These are phyloP conservation scores for Pythium rhizo-oryzae DNA, from an alignment of 352 stramenopile species.

Conservation along the genomic window DNA sequence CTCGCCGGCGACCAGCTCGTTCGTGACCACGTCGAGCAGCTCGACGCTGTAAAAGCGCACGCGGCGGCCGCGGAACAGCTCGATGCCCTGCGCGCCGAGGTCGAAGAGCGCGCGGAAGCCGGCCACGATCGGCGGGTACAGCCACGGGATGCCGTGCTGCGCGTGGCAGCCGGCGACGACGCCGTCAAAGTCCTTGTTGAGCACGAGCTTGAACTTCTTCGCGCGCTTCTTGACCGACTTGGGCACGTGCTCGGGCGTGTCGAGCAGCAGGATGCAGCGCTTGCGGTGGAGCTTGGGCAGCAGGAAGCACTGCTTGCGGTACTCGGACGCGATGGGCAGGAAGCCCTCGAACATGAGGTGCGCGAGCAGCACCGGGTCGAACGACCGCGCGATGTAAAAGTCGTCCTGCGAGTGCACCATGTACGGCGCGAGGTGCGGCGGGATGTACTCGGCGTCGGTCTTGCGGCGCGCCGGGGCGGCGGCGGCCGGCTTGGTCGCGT, in stretches of 20 bases:
- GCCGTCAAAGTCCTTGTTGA: constrained; percentile 90
- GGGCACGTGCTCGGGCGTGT: constrained; percentile 74
- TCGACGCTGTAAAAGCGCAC: constrained; percentile 93
- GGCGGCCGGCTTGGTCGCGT: not conserved
- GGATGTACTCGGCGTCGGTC: constrained; percentile 83
- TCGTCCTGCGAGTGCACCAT: constrained; percentile 93
- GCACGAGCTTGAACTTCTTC: constrained; percentile 84
- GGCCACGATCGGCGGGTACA: constrained; percentile 90
- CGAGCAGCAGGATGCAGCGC: constrained; percentile 84
- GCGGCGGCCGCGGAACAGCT: constrained; percentile 54
- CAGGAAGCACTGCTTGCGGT: constrained; percentile 65
- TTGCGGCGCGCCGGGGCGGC: constrained; percentile 14
- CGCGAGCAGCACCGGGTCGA: constrained; percentile 86
- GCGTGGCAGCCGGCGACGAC: constrained; percentile 91
- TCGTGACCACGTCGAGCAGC: constrained; percentile 80
- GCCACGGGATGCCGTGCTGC: constrained; percentile 93
- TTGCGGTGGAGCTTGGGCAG: constrained; percentile 91
- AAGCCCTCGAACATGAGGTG: constrained; percentile 96
- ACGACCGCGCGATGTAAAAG: constrained; percentile 92
- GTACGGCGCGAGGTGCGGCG: constrained; percentile 76
- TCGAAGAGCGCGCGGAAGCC: constrained; percentile 80
- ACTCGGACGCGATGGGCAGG: constrained; percentile 92
- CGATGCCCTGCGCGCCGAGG: constrained; percentile 50
- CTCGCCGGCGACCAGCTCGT: constrained; percentile 87
- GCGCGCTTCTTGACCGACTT: constrained; percentile 91